A percentile compares a stretch with the other conserved stretches of the same genome.
These are phyloP conservation scores for Pseudocercospora fijiensis DNA, from an alignment of 2,329 filamentous ascomycete genomes.

Conservation along the genomic window DNA sequence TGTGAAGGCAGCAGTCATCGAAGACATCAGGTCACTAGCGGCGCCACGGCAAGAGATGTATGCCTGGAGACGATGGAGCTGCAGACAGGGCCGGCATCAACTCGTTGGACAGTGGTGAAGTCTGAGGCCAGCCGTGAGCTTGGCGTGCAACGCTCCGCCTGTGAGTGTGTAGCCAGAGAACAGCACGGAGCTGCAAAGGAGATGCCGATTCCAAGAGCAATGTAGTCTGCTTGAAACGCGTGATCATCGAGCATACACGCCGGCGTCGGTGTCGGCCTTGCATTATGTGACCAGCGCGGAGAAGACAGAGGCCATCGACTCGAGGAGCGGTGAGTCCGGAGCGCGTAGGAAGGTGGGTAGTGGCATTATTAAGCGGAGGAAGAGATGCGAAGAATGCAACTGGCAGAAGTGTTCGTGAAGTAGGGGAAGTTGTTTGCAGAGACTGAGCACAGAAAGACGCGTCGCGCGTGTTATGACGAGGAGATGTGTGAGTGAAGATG, in stretches of 20 bases:
- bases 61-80: neutral
- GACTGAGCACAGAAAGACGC: neutral
- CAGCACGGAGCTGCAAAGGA: neutral
- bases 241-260: neutral
- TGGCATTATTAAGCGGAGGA: neutral
- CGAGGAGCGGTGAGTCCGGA: neutral
- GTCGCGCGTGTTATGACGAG: neutral
- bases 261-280: neutral
- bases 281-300: neutral
- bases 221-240: too few species aligned
- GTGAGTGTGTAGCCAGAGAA: neutral
- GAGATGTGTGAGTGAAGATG: neutral
- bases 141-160: too few species aligned
- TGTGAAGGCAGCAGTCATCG: neutral
- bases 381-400: neutral
- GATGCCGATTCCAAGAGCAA: neutral
- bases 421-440: neutral
- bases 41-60: neutral
- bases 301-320: neutral
- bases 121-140: neutral
- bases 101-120: neutral
- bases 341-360: neutral
- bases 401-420: neutral
- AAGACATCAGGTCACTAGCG: neutral
- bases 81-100: neutral